phyloP scores from a whole-genome alignment of 2,329 filamentous ascomycete species.

The Spiromastix sp. region DNA sequence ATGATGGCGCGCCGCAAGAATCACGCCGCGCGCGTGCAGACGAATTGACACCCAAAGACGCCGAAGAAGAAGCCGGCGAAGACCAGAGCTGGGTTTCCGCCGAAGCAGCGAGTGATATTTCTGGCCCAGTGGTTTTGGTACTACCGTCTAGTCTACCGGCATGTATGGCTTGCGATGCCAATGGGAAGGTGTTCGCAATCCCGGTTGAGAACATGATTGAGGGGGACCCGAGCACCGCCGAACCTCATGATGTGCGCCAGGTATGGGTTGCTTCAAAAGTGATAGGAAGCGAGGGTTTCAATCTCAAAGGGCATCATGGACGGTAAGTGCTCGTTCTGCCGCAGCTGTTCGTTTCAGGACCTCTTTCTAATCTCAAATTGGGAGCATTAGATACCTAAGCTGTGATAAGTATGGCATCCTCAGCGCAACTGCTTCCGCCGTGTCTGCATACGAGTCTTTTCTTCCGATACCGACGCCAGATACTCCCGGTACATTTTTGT shows the following conservation, averaged over 20 bases:
- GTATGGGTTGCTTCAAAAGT: constrained; percentile 88
- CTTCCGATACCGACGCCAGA: constrained; percentile 51
- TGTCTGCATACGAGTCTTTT: constrained; percentile 77
- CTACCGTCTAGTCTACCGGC: constrained; percentile 63
- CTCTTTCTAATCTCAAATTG: constrained; percentile 2
- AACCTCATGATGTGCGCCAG: constrained; percentile 91
- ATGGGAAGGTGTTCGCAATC: constrained; percentile 75
- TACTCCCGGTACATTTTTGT: constrained; percentile 59
- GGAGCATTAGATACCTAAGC: constrained; percentile 57
- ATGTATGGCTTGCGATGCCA: constrained; percentile 74
- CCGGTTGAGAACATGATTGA: constrained; percentile 82
- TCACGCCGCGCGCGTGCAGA: constrained; percentile 28
- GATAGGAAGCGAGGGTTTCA: constrained; percentile 67
- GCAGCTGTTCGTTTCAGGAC: no score
- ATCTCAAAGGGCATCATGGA: constrained; percentile 85
- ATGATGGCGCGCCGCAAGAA: constrained; percentile 33
- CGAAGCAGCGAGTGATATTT: constrained; percentile 61
- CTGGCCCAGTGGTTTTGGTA: constrained; percentile 73
- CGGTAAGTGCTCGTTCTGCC: constrained; percentile 46
- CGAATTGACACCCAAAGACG: constrained; percentile 8
- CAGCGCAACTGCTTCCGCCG: constrained; percentile 66
- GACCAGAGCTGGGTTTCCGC: constrained; percentile 92
- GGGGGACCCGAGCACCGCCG: constrained; percentile 67
- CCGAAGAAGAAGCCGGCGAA: constrained; percentile 34
- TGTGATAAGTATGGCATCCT: constrained; percentile 77